These are phyloP conservation scores for Pseudonitzschia multiseries DNA, from an alignment of 108 stramenopile species.

Conservation along the genomic window DNA sequence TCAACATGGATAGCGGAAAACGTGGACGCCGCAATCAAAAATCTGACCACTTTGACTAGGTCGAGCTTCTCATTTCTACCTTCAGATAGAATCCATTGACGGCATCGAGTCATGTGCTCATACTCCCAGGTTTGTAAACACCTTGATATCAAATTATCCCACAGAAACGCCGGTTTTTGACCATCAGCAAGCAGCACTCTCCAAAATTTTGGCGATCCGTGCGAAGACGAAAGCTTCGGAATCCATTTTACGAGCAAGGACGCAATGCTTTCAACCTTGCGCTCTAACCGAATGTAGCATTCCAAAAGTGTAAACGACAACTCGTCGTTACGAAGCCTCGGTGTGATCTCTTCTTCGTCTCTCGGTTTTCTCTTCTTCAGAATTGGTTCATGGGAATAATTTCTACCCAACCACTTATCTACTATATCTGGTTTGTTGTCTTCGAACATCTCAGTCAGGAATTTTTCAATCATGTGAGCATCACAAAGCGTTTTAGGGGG, in stretches of 20 bases:
- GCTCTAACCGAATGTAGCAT: conserved; percentile 23
- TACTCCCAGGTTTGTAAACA: conserved; percentile 47
- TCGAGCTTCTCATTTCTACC: conserved; percentile 20
- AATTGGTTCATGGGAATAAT: background rate
- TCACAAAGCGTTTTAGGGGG: conserved; percentile 4
- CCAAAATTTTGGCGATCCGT: conserved; percentile 46
- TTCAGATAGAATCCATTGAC: conserved; percentile 44
- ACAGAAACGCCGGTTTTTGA: conserved; percentile 27
- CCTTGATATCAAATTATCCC: conserved; percentile 40
- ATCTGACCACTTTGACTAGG: conserved; percentile 32
- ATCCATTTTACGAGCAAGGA: conserved; percentile 53
- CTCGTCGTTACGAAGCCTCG: background rate
- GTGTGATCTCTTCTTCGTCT: background rate
- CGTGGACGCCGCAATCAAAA: conserved; percentile 42
- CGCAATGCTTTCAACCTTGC: conserved; percentile 28
- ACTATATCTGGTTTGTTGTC: conserved; percentile 17
- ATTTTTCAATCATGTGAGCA: conserved; percentile 4
- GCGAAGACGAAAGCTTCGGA: conserved; percentile 39
- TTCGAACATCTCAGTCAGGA: conserved; percentile 17
- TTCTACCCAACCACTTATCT: conserved; percentile 10
- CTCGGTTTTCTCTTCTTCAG: conserved; percentile 11
- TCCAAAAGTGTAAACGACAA: conserved; percentile 14
- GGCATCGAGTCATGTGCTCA: conserved; percentile 41
- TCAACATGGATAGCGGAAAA: conserved; percentile 25
- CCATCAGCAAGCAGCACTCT: conserved; percentile 34